Evolutionary conservation across 2,329 filamentous ascomycete genomes (phyloP).

Genomic region (Chalaropsis ovoidea): DNA sequence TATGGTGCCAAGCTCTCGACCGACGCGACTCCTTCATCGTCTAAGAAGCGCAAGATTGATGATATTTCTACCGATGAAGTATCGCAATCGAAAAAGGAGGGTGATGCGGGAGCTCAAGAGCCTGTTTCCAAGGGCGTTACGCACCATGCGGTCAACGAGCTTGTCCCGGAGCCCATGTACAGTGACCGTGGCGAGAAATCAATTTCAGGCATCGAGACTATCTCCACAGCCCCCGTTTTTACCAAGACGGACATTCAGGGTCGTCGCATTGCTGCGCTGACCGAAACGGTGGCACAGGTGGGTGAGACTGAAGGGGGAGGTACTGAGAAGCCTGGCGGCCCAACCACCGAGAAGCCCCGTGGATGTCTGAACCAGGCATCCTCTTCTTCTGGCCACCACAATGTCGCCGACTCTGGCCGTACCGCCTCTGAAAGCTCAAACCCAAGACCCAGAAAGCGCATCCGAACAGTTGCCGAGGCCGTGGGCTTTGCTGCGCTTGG

Average conservation of each 20-base stretch:
- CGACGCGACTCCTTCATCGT: background rate
- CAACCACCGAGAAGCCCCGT: background rate
- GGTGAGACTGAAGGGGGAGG: no score
- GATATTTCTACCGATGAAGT: conserved; percentile 21
- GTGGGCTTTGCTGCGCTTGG: conserved; percentile 35
- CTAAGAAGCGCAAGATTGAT: conserved; percentile 24
- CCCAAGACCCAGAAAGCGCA: conserved; percentile 29
- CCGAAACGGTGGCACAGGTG: background rate
- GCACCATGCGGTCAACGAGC: background rate
- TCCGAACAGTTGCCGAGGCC: conserved; percentile 30
- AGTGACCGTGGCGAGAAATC: background rate
- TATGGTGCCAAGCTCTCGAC: background rate
- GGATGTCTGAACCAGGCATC: background rate
- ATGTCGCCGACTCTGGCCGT: background rate
- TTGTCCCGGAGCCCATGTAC: background rate
- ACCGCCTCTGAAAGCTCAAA: background rate
- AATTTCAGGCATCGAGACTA: background rate
- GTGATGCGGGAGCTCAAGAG: background rate
- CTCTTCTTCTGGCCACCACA: no score
- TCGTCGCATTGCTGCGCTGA: background rate
- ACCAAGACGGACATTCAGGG: background rate
- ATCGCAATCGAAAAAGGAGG: background rate
- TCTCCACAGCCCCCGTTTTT: background rate
- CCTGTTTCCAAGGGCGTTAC: no score
- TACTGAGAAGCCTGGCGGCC: no score